Percentiles rank a stretch among this genome's conserved stretches.
Conservation (phyloP, 305 asterid species). For the Fraxinus xanthoxyloides region DNA sequence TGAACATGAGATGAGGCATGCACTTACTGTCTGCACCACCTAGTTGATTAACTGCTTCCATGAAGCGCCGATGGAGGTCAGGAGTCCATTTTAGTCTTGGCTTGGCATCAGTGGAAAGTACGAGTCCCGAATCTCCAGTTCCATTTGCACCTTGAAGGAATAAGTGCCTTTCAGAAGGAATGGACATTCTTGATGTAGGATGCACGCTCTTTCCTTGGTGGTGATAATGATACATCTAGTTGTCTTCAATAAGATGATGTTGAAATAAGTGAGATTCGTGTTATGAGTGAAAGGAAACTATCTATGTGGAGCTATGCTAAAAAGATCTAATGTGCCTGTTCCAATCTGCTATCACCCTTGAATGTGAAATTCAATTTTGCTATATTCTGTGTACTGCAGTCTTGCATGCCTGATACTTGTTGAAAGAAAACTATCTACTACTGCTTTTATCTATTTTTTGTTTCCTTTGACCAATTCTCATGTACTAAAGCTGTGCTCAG, state of each 20-base stretch:
- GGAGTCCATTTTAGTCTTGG: slow-evolving; percentile 97
- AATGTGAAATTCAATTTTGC: slow-evolving; percentile 33
- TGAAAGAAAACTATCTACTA: slow-evolving; percentile 27
- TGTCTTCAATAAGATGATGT: slow-evolving; percentile 31
- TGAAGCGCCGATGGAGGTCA: slow-evolving; percentile 86
- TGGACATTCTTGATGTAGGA: slow-evolving; percentile 60
- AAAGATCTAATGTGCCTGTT: slow-evolving; percentile 20
- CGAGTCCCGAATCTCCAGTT: slow-evolving; percentile 80
- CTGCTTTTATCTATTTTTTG: slow-evolving; percentile 34
- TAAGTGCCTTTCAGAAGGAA: slow-evolving; percentile 62
- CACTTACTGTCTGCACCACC: slow-evolving; percentile 99
- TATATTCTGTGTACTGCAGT: slow-evolving; percentile 23
- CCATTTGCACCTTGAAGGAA: slow-evolving; percentile 66
- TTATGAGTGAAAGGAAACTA: slow-evolving; percentile 23
- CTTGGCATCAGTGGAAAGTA: slow-evolving; percentile 96
- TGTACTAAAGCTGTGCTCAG: slow-evolving; percentile 29
- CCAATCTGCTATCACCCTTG: slow-evolving; percentile 25
- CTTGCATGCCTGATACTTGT: slow-evolving; percentile 28
- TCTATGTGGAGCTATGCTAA: slow-evolving; percentile 33
- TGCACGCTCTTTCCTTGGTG: slow-evolving; percentile 65
- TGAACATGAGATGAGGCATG: slow-evolving; percentile 11
- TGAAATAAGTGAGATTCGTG: slow-evolving; percentile 25
- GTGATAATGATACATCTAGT: slow-evolving; percentile 62
- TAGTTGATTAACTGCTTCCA: slow-evolving; percentile 94
- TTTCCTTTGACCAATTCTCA: slow-evolving; percentile 37